Evolutionary conservation across 2,329 filamentous ascomycete species (phyloP).

Genomic region (Pseudogymnoascus sp.): DNA sequence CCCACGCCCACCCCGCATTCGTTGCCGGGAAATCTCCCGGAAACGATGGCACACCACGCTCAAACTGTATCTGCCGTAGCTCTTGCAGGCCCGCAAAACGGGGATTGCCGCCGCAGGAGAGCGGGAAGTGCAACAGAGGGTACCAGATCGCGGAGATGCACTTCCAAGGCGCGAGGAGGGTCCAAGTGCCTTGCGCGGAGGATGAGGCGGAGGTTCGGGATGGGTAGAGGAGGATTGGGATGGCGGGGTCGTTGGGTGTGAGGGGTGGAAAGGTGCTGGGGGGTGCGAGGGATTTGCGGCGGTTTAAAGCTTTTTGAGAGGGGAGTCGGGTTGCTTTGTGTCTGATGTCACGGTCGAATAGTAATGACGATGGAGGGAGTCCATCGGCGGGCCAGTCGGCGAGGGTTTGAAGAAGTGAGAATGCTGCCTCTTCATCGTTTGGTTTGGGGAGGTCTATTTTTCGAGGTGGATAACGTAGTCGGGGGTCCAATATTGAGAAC

Average conservation of each 20-base stretch:
- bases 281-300: constrained; percentile 54
- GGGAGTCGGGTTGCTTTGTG: constrained; percentile 57
- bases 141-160: constrained; percentile 83
- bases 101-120: constrained; percentile 71
- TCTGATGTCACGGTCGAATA: constrained; percentile 63
- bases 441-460: constrained; percentile 35
- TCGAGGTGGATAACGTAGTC: constrained; percentile 66
- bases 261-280: constrained; percentile 55
- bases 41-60: constrained; percentile 71
- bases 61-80: constrained; percentile 70
- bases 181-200: constrained; percentile 64
- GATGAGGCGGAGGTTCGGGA: constrained; percentile 40
- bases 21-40: constrained; percentile 78
- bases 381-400: constrained; percentile 60
- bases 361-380: constrained; percentile 34
- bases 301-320: constrained; percentile 73
- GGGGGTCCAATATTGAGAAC: constrained; percentile 70
- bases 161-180: constrained; percentile 79
- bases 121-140: constrained; percentile 69
- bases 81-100: constrained; percentile 77
- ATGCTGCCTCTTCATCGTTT: constrained; percentile 29
- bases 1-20: constrained; percentile 69
- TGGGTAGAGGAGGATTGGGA: constrained; percentile 66
- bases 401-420: constrained; percentile 48
- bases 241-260: constrained; percentile 56